These are phyloP conservation scores for Sclerotinia trifoliorum DNA, from an alignment of 2,329 filamentous ascomycete species.

Conservation along the genomic window DNA sequence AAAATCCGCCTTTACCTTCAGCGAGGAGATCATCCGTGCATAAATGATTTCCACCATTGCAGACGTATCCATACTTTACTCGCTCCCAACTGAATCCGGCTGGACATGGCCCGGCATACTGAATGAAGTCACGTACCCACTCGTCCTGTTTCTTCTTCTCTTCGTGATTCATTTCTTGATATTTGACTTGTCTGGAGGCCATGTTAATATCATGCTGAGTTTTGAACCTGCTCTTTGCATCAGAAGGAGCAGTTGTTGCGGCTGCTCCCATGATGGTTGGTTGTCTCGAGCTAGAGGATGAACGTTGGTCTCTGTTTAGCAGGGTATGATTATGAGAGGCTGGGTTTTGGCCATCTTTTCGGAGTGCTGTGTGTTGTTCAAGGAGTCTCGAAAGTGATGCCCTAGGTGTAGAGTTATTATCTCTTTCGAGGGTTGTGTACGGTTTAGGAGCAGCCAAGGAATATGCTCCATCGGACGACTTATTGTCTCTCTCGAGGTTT, in stretches of 20 bases:
- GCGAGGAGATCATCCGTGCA: constrained; percentile 29
- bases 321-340: neutral
- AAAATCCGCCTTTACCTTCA: constrained; percentile 30
- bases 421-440: neutral
- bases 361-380: neutral
- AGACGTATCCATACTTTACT: constrained; percentile 29
- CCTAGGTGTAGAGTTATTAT: neutral
- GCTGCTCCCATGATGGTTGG: neutral
- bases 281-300: neutral
- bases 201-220: constrained; percentile 24
- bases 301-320: constrained; percentile 7
- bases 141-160: constrained; percentile 29
- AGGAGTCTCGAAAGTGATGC: neutral
- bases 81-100: constrained; percentile 24
- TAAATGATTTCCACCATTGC: constrained; percentile 26
- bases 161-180: constrained; percentile 18
- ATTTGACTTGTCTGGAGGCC: constrained; percentile 27
- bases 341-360: constrained; percentile 4
- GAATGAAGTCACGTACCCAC: constrained; percentile 26
- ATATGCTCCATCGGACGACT: neutral
- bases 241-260: constrained; percentile 13
- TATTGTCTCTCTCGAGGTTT: neutral
- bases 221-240: constrained; percentile 8
- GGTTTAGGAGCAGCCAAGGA: neutral
- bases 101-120: constrained; percentile 23